A percentile compares a stretch with the other conserved stretches of the same genome.
phyloP scores from a whole-genome alignment of 2,329 filamentous ascomycete genomes.

The Fusarium verrucosum region DNA sequence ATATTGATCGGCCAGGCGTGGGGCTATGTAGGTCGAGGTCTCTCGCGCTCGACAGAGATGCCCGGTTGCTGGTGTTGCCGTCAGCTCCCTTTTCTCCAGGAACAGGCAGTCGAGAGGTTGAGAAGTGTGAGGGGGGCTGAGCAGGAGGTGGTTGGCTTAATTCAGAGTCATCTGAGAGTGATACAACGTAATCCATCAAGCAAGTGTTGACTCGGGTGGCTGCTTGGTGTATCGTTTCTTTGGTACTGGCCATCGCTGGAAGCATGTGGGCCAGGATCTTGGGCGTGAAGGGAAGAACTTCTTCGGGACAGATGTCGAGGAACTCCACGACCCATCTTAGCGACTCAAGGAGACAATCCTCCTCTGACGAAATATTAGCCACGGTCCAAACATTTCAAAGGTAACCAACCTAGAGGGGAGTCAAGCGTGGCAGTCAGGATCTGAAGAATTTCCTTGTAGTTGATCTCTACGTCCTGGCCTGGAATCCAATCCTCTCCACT shows the following conservation, averaged over 20 bases:
- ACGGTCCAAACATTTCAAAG: background rate
- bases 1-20: constrained; percentile 59
- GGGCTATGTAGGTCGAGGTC: constrained; percentile 64
- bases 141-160: constrained; percentile 41
- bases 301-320: constrained; percentile 95
- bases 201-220: constrained; percentile 90
- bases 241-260: constrained; percentile 90
- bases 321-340: constrained; percentile 96
- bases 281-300: constrained; percentile 94
- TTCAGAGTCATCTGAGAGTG: constrained; percentile 76
- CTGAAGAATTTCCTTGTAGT: constrained; percentile 89
- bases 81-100: constrained; percentile 56
- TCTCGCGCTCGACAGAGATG: constrained; percentile 62
- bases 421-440: constrained; percentile 91
- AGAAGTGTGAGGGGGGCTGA: constrained; percentile 44
- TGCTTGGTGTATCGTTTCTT: constrained; percentile 87
- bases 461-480: constrained; percentile 94
- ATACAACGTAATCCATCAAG: constrained; percentile 93
- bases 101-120: constrained; percentile 55
- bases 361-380: constrained; percentile 64
- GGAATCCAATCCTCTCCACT: constrained; percentile 96
- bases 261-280: constrained; percentile 90
- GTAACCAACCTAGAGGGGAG: constrained; percentile 73
- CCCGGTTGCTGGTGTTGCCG: constrained; percentile 59
- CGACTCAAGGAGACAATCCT: constrained; percentile 90